These are phyloP conservation scores for Batrachochytrium dendrobatidis DNA, from an alignment of 371 early-diverging fungal genomes.

Conservation along the genomic window DNA sequence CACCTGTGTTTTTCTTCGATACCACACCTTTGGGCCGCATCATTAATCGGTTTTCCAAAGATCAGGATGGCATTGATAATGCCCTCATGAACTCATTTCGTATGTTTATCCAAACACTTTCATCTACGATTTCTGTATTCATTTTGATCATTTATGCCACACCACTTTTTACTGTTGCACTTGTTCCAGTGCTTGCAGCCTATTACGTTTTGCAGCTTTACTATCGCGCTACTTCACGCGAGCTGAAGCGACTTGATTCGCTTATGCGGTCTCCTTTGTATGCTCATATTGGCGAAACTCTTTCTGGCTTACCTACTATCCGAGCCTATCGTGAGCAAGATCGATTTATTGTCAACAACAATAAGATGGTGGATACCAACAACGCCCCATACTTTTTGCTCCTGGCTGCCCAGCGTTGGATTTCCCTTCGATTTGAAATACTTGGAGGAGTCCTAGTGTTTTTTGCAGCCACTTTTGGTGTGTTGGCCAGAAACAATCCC, in stretches of 20 bases:
- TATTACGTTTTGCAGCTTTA: slow-evolving; percentile 34
- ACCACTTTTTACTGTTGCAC: slow-evolving; percentile 27
- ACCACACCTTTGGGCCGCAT: slow-evolving; percentile 80
- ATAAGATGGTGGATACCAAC: slow-evolving; percentile 63
- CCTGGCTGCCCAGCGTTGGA: slow-evolving; percentile 73
- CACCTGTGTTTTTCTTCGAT: slow-evolving; percentile 73
- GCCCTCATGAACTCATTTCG: slow-evolving; percentile 60
- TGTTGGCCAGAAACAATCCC: slow-evolving; percentile 21
- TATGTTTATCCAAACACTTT: slow-evolving; percentile 50
- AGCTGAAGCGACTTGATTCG: slow-evolving; percentile 46
- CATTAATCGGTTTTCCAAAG: slow-evolving; percentile 64
- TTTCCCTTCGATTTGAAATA: slow-evolving; percentile 81
- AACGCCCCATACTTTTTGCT: slow-evolving; percentile 71
- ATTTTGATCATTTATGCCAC: slow-evolving; percentile 43
- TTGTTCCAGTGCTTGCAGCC: slow-evolving; percentile 26
- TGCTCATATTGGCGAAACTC: slow-evolving; percentile 40
- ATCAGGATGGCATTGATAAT: slow-evolving; percentile 42
- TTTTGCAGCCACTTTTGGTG: slow-evolving; percentile 34
- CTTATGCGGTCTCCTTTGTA: slow-evolving; percentile 35
- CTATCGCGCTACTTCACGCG: slow-evolving; percentile 35
- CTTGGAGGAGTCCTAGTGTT: slow-evolving; percentile 46
- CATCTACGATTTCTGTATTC: slow-evolving; percentile 58
- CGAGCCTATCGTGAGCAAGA: slow-evolving; percentile 35
- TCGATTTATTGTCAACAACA: slow-evolving; percentile 67
- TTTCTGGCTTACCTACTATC: slow-evolving; percentile 37